Percentiles rank a stretch among this genome's conserved stretches.
Evolutionary conservation across 148 eudicot species (phyloP).

Genomic region (Amaranthus hypochondriacus): DNA sequence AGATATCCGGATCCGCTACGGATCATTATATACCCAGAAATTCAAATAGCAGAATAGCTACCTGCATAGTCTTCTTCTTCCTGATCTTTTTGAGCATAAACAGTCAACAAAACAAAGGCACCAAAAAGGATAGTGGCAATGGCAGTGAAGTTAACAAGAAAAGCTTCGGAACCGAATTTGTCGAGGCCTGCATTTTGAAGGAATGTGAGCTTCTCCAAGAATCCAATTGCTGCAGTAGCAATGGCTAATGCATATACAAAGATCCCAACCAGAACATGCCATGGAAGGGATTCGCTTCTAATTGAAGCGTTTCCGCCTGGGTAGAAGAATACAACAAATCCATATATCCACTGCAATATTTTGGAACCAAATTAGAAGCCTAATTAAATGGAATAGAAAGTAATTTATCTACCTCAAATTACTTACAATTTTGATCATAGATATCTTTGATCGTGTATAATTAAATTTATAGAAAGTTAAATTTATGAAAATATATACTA

Average conservation of each 20-base stretch:
- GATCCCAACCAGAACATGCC: conserved; percentile 71
- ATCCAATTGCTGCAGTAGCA: conserved; percentile 67
- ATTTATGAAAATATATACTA: too few species aligned
- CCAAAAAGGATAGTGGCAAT: conserved; percentile 62
- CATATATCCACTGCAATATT: conserved; percentile 72
- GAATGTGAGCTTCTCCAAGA: conserved; percentile 92
- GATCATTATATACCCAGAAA: conserved; percentile 1
- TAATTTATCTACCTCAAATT: too few species aligned
- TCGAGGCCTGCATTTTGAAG: conserved; percentile 54
- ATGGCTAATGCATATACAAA: conserved; percentile 65
- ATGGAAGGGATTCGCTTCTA: conserved; percentile 70
- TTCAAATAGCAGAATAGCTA: conserved; percentile 51
- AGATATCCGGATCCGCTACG: too few species aligned
- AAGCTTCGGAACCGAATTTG: conserved; percentile 78
- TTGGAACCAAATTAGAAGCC: neutral
- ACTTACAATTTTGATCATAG: too few species aligned
- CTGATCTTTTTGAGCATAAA: conserved; percentile 41
- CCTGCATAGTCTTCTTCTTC: conserved; percentile 29
- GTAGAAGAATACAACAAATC: conserved; percentile 70
- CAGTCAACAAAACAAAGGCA: conserved; percentile 56
- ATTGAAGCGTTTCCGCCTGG: conserved; percentile 57
- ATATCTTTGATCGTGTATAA: too few species aligned
- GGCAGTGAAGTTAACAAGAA: conserved; percentile 88
- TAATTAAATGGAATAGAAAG: neutral
- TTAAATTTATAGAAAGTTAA: too few species aligned